Evolutionary conservation across 176 grass and related monocot species (phyloP).

Genomic region (Zea luxurians): DNA sequence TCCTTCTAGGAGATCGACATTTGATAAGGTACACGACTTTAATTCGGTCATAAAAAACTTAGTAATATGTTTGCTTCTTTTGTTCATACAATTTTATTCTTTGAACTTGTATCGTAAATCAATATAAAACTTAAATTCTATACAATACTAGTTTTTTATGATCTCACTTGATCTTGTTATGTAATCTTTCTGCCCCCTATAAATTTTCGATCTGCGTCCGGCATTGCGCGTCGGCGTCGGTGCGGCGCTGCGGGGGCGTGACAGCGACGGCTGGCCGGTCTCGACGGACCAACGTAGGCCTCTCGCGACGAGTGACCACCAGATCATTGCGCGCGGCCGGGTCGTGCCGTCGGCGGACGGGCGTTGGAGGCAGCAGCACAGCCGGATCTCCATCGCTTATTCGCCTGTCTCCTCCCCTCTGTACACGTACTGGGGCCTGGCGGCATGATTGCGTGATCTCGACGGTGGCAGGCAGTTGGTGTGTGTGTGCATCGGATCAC

Average conservation of each 20-base stretch:
- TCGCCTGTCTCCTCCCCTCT: neutral
- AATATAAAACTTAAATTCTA: too few relatives aligned
- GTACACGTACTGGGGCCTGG: neutral
- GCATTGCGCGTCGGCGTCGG: conserved; percentile 44
- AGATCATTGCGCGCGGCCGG: neutral
- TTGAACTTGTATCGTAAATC: too few relatives aligned
- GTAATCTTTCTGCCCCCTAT: too few relatives aligned
- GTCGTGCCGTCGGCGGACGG: neutral
- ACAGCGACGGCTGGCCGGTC: conserved; percentile 37
- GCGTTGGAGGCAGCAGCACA: neutral
- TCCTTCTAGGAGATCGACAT: too few relatives aligned
- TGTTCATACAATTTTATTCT: too few relatives aligned
- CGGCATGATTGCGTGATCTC: conserved; percentile 23
- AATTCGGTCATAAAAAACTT: too few relatives aligned
- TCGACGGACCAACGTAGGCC: neutral
- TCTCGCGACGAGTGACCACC: neutral
- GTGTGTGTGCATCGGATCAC: neutral
- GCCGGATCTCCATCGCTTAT: neutral
- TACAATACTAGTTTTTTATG: too few relatives aligned
- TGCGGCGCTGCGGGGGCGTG: conserved; percentile 29
- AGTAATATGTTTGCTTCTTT: too few relatives aligned
- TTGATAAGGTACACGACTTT: too few relatives aligned
- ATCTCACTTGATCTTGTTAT: too few relatives aligned
- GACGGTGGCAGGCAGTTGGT: neutral
- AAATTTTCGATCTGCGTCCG: too few relatives aligned